A percentile compares a stretch with the other conserved stretches of the same genome.
Conservation (phyloP, 371 early-diverging fungal species). For the Apophysomyces trapeziformis region DNA sequence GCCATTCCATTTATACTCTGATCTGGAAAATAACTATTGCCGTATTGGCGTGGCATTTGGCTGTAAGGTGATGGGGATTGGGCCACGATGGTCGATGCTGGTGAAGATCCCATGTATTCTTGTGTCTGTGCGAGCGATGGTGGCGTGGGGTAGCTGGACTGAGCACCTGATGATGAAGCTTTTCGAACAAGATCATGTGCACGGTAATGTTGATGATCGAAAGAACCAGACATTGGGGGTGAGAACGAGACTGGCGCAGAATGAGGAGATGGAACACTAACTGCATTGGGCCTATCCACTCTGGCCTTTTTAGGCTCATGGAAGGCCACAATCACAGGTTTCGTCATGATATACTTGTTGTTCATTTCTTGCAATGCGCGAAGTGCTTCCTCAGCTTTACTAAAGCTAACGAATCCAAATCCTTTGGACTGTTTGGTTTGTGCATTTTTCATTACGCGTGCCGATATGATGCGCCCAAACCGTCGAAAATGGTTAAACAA, state of each 20-base stretch:
- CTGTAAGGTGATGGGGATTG: neutral
- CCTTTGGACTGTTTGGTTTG: conserved; percentile 51
- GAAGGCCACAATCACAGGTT: conserved; percentile 48
- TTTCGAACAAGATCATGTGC: neutral
- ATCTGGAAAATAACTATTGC: conserved; percentile 1
- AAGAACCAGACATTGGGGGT: neutral
- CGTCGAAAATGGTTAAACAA: conserved; percentile 49
- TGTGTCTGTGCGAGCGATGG: neutral
- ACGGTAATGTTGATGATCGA: conserved; percentile 1
- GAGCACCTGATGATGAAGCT: neutral
- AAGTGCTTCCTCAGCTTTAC: conserved; percentile 44
- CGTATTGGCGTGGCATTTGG: neutral
- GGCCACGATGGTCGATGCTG: neutral
- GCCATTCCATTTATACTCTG: neutral
- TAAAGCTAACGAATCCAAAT: conserved; percentile 55
- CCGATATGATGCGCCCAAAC: conserved; percentile 58
- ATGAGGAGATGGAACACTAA: neutral
- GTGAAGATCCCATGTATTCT: conserved; percentile 3
- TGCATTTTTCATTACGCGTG: conserved; percentile 53
- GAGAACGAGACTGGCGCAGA: conserved; percentile 7
- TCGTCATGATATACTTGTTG: conserved; percentile 33
- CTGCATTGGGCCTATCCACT: conserved; percentile 7
- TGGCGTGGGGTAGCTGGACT: conserved; percentile 1
- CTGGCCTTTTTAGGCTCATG: conserved; percentile 55
- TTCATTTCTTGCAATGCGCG: conserved; percentile 46